Percentiles rank a stretch among this genome's conserved stretches.
phyloP scores from a whole-genome alignment of 306 rosid genomes.

The Malus sieversii region DNA sequence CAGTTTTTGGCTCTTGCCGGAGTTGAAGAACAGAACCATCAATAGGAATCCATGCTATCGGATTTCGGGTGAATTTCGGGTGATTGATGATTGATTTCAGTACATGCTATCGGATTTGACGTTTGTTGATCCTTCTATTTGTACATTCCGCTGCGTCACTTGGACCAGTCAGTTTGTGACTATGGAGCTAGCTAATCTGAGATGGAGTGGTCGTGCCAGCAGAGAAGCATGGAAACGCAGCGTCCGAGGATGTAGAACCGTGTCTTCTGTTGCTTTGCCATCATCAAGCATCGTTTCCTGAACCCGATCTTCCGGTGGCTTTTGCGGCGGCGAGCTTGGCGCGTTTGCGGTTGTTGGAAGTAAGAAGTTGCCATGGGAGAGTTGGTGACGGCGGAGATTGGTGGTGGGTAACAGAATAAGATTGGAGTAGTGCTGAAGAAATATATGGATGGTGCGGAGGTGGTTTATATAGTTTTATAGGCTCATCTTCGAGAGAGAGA shows the following conservation, averaged over 20 bases:
- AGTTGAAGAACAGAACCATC: neutral
- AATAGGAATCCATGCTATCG: neutral
- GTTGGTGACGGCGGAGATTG: neutral
- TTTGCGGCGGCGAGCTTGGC: constrained; percentile 1
- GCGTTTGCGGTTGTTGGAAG: neutral
- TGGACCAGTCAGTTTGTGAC: neutral
- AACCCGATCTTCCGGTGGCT: constrained; percentile 23
- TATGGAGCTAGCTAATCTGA: neutral
- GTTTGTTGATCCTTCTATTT: too few species aligned
- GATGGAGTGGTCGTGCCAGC: constrained; percentile 50
- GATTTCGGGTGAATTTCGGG: too few species aligned
- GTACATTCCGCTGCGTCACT: neutral
- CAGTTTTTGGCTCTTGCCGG: neutral
- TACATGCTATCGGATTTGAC: too few species aligned
- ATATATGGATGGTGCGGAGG: neutral
- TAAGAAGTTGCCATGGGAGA: neutral
- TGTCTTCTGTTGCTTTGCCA: constrained; percentile 54
- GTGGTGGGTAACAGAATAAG: neutral
- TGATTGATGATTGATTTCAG: too few species aligned
- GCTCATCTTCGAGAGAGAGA: neutral
- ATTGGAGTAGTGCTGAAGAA: neutral
- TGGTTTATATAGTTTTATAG: neutral
- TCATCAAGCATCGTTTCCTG: constrained; percentile 32
- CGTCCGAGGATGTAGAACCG: constrained; percentile 53
- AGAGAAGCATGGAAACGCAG: constrained; percentile 52